phyloP scores from a whole-genome alignment of 2,329 filamentous ascomycete species.

The Colletotrichum melonis region DNA sequence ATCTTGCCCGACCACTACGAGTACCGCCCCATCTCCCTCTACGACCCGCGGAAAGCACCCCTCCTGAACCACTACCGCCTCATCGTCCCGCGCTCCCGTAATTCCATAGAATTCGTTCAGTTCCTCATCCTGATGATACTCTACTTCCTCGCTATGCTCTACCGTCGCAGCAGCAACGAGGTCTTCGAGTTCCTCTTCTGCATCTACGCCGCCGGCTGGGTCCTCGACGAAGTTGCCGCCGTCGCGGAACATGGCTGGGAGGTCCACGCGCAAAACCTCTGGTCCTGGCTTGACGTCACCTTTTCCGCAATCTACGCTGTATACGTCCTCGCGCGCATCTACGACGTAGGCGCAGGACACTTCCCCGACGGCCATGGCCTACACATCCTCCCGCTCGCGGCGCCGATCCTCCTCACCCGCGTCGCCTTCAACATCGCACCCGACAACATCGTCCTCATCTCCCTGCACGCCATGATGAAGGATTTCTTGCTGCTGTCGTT shows the following conservation, averaged over 20 bases:
- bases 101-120: conserved; percentile 73
- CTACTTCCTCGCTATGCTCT: conserved; percentile 73
- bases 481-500: conserved; percentile 76
- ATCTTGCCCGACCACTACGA: conserved; percentile 82
- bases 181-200: conserved; percentile 69
- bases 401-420: conserved; percentile 76
- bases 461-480: conserved; percentile 78
- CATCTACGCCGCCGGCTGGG: conserved; percentile 75
- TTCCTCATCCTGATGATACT: conserved; percentile 72
- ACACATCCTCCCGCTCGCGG: conserved; percentile 73
- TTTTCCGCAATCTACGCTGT: conserved; percentile 72
- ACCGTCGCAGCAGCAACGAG: conserved; percentile 61
- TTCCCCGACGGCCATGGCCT: conserved; percentile 64
- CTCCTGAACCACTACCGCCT: conserved; percentile 78
- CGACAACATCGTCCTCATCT: conserved; percentile 81
- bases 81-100: conserved; percentile 76
- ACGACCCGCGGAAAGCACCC: conserved; percentile 73
- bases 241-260: conserved; percentile 74
- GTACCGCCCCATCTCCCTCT: conserved; percentile 75
- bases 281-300: conserved; percentile 80
- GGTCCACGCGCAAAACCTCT: conserved; percentile 79
- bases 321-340: conserved; percentile 71
- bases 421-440: conserved; percentile 80
- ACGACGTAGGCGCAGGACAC: conserved; percentile 55
- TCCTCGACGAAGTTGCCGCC: conserved; percentile 72